Evolutionary conservation across 1,284 basidiomycete species (phyloP).

Genomic region (Agroathelia rolfsii): DNA sequence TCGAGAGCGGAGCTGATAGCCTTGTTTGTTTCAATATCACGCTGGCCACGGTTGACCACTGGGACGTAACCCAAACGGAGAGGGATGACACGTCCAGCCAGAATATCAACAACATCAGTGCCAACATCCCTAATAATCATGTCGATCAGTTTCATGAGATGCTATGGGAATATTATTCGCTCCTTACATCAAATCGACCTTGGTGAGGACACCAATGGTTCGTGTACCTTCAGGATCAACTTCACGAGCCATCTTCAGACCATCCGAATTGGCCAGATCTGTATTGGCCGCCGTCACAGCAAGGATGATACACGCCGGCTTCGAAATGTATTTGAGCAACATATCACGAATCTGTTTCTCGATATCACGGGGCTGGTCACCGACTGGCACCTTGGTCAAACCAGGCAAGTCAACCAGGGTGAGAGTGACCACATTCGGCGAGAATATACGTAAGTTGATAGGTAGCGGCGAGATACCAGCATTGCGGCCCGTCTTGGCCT

Average conservation of each 20-base stretch:
- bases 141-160: conserved; percentile 4
- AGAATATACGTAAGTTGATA: conserved; percentile 95
- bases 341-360: conserved; percentile 97
- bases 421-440: conserved; percentile 92
- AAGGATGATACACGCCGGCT: conserved; percentile 83
- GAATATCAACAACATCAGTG: conserved; percentile 96
- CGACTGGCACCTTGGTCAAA: conserved; percentile 93
- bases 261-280: conserved; percentile 97
- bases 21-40: conserved; percentile 88
- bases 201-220: conserved; percentile 96
- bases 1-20: conserved; percentile 82
- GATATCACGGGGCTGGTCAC: conserved; percentile 96
- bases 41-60: conserved; percentile 94
- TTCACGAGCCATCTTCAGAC: conserved; percentile 91
- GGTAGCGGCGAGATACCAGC: conserved; percentile 93
- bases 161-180: not conserved
- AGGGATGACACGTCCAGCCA: conserved; percentile 93
- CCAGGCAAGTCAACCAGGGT: conserved; percentile 97
- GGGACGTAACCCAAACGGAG: conserved; percentile 94
- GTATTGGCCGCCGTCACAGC: conserved; percentile 95
- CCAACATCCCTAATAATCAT: conserved; percentile 69
- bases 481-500: conserved; percentile 96
- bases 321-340: conserved; percentile 92
- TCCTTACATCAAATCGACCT: conserved; percentile 91
- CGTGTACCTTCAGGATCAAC: conserved; percentile 93